These are phyloP conservation scores for Tausonia pullulans DNA, from an alignment of 1,284 basidiomycete species.

Conservation along the genomic window DNA sequence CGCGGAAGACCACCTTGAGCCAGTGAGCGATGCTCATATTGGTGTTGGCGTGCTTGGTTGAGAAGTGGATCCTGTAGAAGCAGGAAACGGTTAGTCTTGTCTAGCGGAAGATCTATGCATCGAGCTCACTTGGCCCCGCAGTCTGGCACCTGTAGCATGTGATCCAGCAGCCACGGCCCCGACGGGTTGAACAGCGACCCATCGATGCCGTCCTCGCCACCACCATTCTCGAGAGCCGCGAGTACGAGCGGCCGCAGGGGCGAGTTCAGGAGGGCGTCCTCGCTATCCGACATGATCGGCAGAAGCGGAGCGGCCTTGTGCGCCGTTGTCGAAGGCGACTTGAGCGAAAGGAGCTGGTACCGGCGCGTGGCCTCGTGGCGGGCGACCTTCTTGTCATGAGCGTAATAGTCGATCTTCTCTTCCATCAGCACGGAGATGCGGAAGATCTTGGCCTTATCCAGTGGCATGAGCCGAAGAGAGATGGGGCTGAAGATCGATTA, in stretches of 20 bases:
- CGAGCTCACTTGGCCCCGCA: constrained; percentile 22
- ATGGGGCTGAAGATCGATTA: constrained; percentile 42
- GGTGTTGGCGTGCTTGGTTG: constrained; percentile 68
- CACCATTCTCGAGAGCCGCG: constrained; percentile 36
- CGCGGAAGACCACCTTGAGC: constrained; percentile 72
- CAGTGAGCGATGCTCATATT: constrained; percentile 69
- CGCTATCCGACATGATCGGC: constrained; percentile 41
- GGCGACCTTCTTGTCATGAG: constrained; percentile 55
- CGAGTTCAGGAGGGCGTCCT: constrained; percentile 34
- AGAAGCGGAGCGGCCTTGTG: constrained; percentile 40
- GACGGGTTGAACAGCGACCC: constrained; percentile 40
- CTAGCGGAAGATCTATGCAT: no score
- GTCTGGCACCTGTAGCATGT: constrained; percentile 36
- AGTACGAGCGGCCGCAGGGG: constrained; percentile 35
- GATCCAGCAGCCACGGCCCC: constrained; percentile 46
- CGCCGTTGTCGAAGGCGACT: constrained; percentile 39
- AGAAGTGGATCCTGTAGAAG: constrained; percentile 51
- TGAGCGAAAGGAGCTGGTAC: constrained; percentile 57
- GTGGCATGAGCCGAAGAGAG: constrained; percentile 68
- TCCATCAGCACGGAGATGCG: constrained; percentile 68
- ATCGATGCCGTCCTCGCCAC: constrained; percentile 31
- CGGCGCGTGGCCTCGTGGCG: constrained; percentile 62
- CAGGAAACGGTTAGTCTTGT: no score
- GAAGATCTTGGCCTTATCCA: constrained; percentile 74
- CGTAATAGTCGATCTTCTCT: constrained; percentile 71